Percentiles rank a stretch among this genome's conserved stretches.
These are phyloP conservation scores for Gregarina niphandrodes DNA, from an alignment of 169 alveolate species.

Conservation along the genomic window DNA sequence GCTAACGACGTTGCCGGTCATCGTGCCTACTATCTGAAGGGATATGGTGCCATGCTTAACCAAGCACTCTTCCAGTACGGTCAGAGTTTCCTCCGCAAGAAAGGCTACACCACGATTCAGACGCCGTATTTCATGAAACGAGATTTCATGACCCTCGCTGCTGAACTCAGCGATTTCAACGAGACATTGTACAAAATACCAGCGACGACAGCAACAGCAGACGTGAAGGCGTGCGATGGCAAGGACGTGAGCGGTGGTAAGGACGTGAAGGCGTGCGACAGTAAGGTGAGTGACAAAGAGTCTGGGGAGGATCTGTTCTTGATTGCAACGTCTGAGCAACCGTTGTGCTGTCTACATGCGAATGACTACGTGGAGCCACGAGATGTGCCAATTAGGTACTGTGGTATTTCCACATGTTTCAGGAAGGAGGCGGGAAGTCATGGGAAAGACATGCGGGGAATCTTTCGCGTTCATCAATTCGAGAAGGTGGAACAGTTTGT, in stretches of 20 bases:
- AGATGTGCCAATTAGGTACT: constrained; percentile 44
- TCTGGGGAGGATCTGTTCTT: constrained; percentile 48
- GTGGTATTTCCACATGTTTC: constrained; percentile 88
- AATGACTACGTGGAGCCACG: constrained; percentile 40
- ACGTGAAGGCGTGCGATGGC: background rate
- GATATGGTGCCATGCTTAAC: constrained; percentile 67
- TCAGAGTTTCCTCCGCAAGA: constrained; percentile 48
- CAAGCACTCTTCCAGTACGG: constrained; percentile 76
- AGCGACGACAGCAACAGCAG: constrained; percentile 5
- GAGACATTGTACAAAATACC: constrained; percentile 66
- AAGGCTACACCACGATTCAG: constrained; percentile 80
- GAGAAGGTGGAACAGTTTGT: constrained; percentile 94
- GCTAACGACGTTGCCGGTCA: constrained; percentile 81
- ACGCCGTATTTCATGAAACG: constrained; percentile 92
- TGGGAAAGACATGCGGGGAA: constrained; percentile 95
- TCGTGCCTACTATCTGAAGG: constrained; percentile 63
- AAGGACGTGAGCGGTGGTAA: background rate
- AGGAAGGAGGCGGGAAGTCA: constrained; percentile 99
- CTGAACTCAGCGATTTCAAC: constrained; percentile 88
- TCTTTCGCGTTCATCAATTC: constrained; percentile 92
- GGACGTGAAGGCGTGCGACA: background rate
- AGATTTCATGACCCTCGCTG: constrained; percentile 75
- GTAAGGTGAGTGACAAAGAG: background rate
- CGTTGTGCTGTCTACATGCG: constrained; percentile 79
- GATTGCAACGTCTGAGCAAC: constrained; percentile 98